These are phyloP conservation scores for Penicillium psychrofluorescens DNA, from an alignment of 495 filamentous ascomycete species.

Conservation along the genomic window DNA sequence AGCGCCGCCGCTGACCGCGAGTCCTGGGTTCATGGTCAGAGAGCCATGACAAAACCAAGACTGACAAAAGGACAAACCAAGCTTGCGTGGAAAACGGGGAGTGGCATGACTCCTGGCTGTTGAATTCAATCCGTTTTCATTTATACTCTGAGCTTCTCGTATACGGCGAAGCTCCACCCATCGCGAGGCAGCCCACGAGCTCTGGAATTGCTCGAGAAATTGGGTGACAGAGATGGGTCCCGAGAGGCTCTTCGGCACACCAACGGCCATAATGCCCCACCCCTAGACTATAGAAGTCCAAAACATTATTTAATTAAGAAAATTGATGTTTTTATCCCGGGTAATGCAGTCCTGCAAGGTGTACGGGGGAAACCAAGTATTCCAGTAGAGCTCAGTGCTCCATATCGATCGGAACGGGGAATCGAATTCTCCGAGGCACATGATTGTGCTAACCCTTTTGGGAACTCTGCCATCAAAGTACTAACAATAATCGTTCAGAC, in stretches of 20 bases:
- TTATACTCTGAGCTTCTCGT: neutral
- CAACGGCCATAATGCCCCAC: conserved; percentile 6
- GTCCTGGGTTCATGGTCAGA: conserved; percentile 37
- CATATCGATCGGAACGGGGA: too few species aligned
- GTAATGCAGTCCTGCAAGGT: too few species aligned
- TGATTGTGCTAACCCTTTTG: too few species aligned
- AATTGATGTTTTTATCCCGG: too few species aligned
- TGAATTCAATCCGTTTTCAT: conserved; percentile 6
- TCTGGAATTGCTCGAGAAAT: conserved; percentile 45
- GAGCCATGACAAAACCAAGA: neutral
- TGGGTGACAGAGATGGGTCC: conserved; percentile 39
- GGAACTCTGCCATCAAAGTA: too few species aligned
- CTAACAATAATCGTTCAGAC: too few species aligned
- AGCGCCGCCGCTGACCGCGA: conserved; percentile 87
- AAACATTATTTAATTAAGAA: neutral
- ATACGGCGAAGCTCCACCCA: neutral
- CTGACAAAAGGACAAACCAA: conserved; percentile 3
- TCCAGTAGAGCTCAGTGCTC: too few species aligned
- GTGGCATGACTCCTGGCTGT: neutral
- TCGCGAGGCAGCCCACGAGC: conserved; percentile 38
- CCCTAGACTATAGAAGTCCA: neutral
- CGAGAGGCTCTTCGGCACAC: conserved; percentile 19
- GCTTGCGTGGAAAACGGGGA: conserved; percentile 3
- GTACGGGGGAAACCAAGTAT: too few species aligned
- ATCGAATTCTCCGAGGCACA: too few species aligned